phyloP scores from a whole-genome alignment of 1,284 basidiomycete genomes.

The Dichomitus squalens region DNA sequence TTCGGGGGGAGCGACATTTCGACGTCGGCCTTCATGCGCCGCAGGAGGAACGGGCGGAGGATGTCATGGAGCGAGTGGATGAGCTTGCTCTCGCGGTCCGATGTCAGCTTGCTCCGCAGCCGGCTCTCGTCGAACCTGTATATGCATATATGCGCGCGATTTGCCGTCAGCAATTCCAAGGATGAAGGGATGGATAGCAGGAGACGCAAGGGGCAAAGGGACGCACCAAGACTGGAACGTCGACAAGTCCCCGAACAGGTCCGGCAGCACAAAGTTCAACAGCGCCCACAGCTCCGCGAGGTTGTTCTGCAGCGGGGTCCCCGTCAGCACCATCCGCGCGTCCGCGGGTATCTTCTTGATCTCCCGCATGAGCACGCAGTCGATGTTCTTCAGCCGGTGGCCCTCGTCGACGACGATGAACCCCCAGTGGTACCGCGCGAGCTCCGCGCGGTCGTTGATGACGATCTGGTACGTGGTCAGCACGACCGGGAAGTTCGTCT shows the following conservation, averaged over 20 bases:
- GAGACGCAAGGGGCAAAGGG: not conserved
- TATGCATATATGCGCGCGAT: not conserved
- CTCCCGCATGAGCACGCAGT: slow-evolving; percentile 89
- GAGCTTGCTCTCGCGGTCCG: slow-evolving; percentile 65
- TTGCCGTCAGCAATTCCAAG: not conserved
- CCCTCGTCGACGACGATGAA: slow-evolving; percentile 97
- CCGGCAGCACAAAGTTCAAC: slow-evolving; percentile 92
- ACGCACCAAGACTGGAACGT: slow-evolving; percentile 89
- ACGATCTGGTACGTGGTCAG: slow-evolving; percentile 95
- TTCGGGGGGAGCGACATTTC: slow-evolving; percentile 85
- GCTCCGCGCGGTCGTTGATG: slow-evolving; percentile 76
- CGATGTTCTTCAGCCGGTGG: slow-evolving; percentile 91
- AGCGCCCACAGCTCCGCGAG: slow-evolving; percentile 93
- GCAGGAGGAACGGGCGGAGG: slow-evolving; percentile 93
- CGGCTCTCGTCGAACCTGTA: slow-evolving; percentile 74
- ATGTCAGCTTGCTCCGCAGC: slow-evolving; percentile 57
- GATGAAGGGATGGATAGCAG: too few relatives aligned
- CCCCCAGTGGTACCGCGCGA: slow-evolving; percentile 80
- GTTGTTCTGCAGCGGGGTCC: slow-evolving; percentile 95
- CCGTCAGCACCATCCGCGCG: slow-evolving; percentile 91
- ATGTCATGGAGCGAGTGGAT: slow-evolving; percentile 88
- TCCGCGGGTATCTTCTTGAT: slow-evolving; percentile 88
- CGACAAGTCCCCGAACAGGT: slow-evolving; percentile 89
- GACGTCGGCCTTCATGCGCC: slow-evolving; percentile 91
- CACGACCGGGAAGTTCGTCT: slow-evolving; percentile 72